phyloP scores from a whole-genome alignment of 495 filamentous ascomycete species.

The Penicillium canariense region DNA sequence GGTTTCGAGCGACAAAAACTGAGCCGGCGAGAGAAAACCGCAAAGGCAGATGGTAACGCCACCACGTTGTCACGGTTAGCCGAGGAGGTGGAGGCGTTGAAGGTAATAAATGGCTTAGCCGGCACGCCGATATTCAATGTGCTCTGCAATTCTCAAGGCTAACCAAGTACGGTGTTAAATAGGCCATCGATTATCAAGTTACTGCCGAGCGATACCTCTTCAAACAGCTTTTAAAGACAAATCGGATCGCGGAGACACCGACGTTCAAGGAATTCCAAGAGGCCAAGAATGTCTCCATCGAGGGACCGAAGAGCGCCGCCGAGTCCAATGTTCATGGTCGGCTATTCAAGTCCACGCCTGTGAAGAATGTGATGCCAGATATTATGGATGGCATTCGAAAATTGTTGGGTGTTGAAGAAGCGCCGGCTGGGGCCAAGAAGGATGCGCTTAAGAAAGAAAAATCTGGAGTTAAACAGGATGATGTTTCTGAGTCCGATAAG shows the following conservation, averaged over 20 bases:
- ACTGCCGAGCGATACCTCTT: slow-evolving; percentile 69
- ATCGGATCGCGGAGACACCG: slow-evolving; percentile 58
- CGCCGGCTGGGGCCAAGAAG: slow-evolving; percentile 25
- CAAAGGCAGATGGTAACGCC: slow-evolving; percentile 45
- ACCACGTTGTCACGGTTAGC: slow-evolving; percentile 55
- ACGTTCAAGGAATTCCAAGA: slow-evolving; percentile 41
- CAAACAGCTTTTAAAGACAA: slow-evolving; percentile 72
- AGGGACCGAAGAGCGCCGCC: slow-evolving; percentile 48
- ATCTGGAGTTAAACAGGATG: slow-evolving; percentile 7
- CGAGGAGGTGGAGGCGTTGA: slow-evolving; percentile 71
- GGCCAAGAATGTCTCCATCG: slow-evolving; percentile 30
- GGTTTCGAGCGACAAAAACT: slow-evolving; percentile 90
- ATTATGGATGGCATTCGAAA: slow-evolving; percentile 61
- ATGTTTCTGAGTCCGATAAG: slow-evolving; percentile 15
- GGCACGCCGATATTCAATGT: not conserved
- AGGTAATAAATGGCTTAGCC: slow-evolving; percentile 47
- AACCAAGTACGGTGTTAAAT: not conserved
- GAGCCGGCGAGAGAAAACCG: slow-evolving; percentile 69
- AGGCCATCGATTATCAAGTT: slow-evolving; percentile 62
- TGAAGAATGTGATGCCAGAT: slow-evolving; percentile 64
- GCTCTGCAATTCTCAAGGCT: not conserved
- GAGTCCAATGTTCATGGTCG: slow-evolving; percentile 75
- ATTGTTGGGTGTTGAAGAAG: slow-evolving; percentile 57
- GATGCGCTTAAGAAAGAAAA: slow-evolving; percentile 22
- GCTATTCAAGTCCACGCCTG: slow-evolving; percentile 72